phyloP scores from a whole-genome alignment of 148 eudicot species.

The Limonium bicolor region DNA sequence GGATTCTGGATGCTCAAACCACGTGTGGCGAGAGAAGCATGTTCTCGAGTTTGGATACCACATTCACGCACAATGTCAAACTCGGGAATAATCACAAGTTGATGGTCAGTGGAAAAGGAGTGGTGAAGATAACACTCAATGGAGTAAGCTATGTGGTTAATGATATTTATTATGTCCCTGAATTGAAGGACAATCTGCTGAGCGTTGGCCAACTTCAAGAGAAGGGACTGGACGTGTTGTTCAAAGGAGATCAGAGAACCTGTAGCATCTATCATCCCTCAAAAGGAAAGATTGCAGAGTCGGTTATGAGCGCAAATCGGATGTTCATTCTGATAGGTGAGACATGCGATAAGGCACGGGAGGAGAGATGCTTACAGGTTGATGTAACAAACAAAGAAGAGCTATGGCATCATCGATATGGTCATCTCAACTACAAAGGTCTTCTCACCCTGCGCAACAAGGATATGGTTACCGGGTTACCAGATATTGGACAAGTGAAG shows the following conservation, averaged over 20 bases:
- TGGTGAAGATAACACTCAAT: not conserved
- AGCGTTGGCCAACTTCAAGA: not conserved
- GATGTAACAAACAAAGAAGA: not conserved
- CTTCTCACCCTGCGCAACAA: conserved; percentile 1
- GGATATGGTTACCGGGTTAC: conserved; percentile 2
- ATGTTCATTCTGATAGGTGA: not conserved
- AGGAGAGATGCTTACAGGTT: not conserved
- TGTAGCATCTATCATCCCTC: conserved; percentile 4
- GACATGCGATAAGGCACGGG: not conserved
- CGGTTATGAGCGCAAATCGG: conserved; percentile 3
- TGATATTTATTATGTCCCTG: not conserved
- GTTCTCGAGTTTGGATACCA: not conserved
- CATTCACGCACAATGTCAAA: not conserved
- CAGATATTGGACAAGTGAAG: not conserved
- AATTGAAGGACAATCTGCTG: not conserved
- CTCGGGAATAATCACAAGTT: not conserved
- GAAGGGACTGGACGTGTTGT: not conserved
- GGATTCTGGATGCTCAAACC: not conserved
- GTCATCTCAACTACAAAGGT: not conserved
- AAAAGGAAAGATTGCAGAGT: not conserved
- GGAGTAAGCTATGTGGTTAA: not conserved
- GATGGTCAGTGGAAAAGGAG: not conserved
- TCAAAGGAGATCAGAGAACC: not conserved
- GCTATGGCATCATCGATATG: conserved; percentile 6
- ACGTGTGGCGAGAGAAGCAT: conserved; percentile 3